Evolutionary conservation across 192 early-diverging fungal genomes (phyloP).

Genomic region (Geranomyces michiganensis): DNA sequence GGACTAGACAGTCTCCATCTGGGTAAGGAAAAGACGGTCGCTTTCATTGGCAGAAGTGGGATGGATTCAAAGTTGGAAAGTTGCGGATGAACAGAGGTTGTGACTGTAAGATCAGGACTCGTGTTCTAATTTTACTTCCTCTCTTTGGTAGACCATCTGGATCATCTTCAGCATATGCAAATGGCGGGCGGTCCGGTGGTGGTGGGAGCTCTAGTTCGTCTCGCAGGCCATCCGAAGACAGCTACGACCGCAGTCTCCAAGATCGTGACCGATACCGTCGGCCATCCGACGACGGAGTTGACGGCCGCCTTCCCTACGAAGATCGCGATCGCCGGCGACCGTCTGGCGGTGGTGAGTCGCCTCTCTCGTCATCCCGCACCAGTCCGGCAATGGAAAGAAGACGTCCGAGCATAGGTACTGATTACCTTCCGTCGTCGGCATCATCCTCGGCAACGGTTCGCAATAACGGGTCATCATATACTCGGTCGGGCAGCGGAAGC

Average conservation of each 20-base stretch:
- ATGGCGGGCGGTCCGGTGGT: background rate
- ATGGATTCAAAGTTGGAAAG: background rate
- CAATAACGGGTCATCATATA: background rate
- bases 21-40: background rate
- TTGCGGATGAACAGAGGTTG: background rate
- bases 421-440: background rate
- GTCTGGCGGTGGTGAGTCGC: background rate
- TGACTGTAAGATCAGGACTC: background rate
- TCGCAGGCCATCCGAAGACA: slow-evolving; percentile 5
- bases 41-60: background rate
- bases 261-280: background rate
- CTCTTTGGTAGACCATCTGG: background rate
- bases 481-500: background rate
- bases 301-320: background rate
- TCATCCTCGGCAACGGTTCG: no score
- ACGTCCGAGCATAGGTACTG: slow-evolving; percentile 1
- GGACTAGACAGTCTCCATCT: background rate
- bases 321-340: slow-evolving; percentile 16
- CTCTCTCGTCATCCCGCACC: background rate
- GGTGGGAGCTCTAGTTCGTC: background rate
- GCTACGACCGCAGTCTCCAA: slow-evolving; percentile 8
- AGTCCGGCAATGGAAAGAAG: background rate
- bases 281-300: background rate
- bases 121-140: background rate
- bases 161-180: slow-evolving; percentile 1